Base-by-base conservation (phyloP, 208 protist species). In the Acanthamoeba castellanii region DNA sequence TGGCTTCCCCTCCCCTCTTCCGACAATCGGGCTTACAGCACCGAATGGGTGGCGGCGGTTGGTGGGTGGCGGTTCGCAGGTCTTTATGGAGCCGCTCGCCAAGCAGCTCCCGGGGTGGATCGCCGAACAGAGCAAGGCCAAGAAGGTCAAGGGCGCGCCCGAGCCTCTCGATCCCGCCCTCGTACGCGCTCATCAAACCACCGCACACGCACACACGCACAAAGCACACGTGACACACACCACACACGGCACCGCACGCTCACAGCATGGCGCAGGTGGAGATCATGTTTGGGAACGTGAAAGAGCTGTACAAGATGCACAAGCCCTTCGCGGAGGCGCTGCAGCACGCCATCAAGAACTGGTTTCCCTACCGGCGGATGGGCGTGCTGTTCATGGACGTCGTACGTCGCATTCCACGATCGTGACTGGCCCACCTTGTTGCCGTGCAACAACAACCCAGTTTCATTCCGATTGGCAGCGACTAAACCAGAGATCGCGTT, bases 51-150 rank as follows among this genome's bases (percentile, higher is more conserved):
- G 42, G 42, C 42, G 42, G 42, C 42, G 42, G 42, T 8, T 45
- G 1, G 42, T 0, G 37, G n/a, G n/a, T n/a, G n/a, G n/a, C n/a
- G n/a, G 59, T 27, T 27, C 18, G 59, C 37, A 81, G 72, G 25
- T 81, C 22, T 81, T 81, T 30, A 81, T 81, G 72, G 72, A 81
- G 72, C 72, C 72, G 30, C 72, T 81, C 30, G 30, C 72, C 72
- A 81, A 81, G 72, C 72, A 50, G 32, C 72, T 81, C 22, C 72
- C 72, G 30, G 72, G 34, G 11, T 81, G 72, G 72, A 37, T 81
- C 30, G 37, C 72, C 34, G 72, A 81, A 13, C 72, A 81, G 72
- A 81, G 42, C 72, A 45, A 45, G 18, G 30, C 72, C 37, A 81
- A 81, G 72, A 81, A 81, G 37, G 72, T 13, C 30, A 81, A 81